Evolutionary conservation across 441 rosid species (phyloP), one percentile per base, ranked within the genome.

Genomic region (Corymbia citriodora): DNA sequence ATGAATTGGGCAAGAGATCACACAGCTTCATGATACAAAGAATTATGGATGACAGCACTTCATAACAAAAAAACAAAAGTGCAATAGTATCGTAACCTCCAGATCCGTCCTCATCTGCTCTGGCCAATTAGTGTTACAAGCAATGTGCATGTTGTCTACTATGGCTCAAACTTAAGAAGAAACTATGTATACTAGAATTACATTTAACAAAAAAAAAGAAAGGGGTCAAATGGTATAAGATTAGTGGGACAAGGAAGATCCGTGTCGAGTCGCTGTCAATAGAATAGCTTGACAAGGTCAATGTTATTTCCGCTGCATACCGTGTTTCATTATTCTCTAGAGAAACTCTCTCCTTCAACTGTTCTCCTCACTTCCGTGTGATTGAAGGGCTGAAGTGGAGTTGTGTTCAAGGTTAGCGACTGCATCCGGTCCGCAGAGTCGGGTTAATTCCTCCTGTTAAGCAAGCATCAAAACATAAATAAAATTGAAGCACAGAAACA

Each of bases 371-470:
- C 92, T 94, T 33, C 91, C 94, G 12, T 27, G 90, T 5, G 96
- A 90, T 65, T 52, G 93, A 59, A 68, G 91, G 87, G 89, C 94
- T 31, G 92, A 89, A 86, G 93, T 91, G 16, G 94, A 91, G 88
- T 91, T 92, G 88, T 90, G 93, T 89, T 94, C 97, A 53, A 96
- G 93, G 90, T 94, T 94, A 89, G 97, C 97, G 55, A 97, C 93
- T 25, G 95, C 97, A 61, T 97, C 99, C 52, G 99, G 94, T 93
- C 98, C 99, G 54, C 95, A 96, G 55, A 96, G 50, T 82, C 93
- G 93, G 6, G 94, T 91, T 93, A 98, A 91, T 91, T 98, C 99
- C 45, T 97, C 99, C 99, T 98, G 96, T 93, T 70, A n/a, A 63
- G 81, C 27, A 36, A 45, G 50, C 25, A 31, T 7, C 70, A 8